Percentiles rank a stretch among this genome's conserved stretches.
Evolutionary conservation across 2,329 filamentous ascomycete genomes (phyloP).

Genomic region (Fusarium verticillioides): DNA sequence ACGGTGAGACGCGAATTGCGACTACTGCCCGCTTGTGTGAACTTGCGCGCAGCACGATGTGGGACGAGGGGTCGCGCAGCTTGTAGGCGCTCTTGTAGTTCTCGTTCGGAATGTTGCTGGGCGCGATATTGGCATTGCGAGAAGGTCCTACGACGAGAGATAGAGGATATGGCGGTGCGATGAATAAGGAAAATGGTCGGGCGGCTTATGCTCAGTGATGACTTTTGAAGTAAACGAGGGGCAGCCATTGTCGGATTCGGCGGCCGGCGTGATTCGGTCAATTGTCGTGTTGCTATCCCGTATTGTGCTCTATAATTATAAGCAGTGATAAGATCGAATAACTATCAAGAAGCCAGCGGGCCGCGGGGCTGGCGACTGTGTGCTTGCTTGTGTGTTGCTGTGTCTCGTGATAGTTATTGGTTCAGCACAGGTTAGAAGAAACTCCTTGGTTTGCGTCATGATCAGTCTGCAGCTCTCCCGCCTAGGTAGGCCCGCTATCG

Average conservation of each 20-base stretch:
- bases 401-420: constrained; percentile 23
- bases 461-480: not conserved
- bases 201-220: not conserved
- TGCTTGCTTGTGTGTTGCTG: not conserved
- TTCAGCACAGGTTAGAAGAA: not conserved
- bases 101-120: constrained; percentile 36
- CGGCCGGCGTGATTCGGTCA: not conserved
- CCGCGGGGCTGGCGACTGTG: not conserved
- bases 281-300: not conserved
- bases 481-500: not conserved
- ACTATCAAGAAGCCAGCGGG: not conserved
- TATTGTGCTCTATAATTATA: not conserved
- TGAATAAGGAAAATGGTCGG: constrained; percentile 6
- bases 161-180: constrained; percentile 8
- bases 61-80: constrained; percentile 49
- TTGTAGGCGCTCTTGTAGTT: constrained; percentile 37
- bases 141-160: constrained; percentile 33
- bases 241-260: constrained; percentile 29
- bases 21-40: constrained; percentile 44
- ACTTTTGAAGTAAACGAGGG: constrained; percentile 33
- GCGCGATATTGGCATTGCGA: constrained; percentile 35
- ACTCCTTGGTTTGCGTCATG: constrained; percentile 36
- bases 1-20: constrained; percentile 53
- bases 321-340: not conserved
- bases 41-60: constrained; percentile 39